Evolutionary conservation across 176 grass and related monocot genomes (phyloP).

Genomic region (Lolium perenne): DNA sequence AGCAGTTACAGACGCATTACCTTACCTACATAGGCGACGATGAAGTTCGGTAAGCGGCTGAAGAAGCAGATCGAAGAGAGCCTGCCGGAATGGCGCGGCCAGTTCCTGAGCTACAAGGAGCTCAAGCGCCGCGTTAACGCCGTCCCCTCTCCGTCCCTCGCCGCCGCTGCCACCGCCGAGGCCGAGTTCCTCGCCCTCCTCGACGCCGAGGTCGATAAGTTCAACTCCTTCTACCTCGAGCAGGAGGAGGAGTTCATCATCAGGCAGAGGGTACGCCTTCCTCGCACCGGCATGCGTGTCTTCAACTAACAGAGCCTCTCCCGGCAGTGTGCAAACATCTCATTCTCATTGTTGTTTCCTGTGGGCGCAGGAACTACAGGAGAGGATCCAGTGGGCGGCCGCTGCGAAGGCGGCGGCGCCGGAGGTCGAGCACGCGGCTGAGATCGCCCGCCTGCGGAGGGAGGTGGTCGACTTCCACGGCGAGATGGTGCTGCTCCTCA

Average conservation of each 20-base stretch:
- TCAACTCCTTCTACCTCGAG: constrained; percentile 92
- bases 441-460: constrained; percentile 49
- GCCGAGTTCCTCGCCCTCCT: constrained; percentile 67
- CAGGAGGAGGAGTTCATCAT: constrained; percentile 96
- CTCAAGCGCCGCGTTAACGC: constrained; percentile 77
- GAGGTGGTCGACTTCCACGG: constrained; percentile 85
- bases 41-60: constrained; percentile 95
- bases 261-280: constrained; percentile 55
- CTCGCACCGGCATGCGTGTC: not conserved
- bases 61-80: constrained; percentile 92
- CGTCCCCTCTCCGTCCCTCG: constrained; percentile 45
- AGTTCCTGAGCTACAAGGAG: constrained; percentile 91
- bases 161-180: constrained; percentile 45
- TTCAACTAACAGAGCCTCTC: not conserved
- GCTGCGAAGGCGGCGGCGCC: constrained; percentile 23
- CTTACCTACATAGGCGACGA: constrained; percentile 10
- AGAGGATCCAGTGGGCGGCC: constrained; percentile 49
- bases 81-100: constrained; percentile 81
- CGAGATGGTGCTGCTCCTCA: constrained; percentile 87
- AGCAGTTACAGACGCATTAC: not conserved
- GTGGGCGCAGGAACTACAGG: constrained; percentile 64
- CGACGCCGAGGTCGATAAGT: constrained; percentile 87
- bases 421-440: constrained; percentile 36
- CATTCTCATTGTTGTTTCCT: not conserved
- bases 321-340: not conserved